Evolutionary conservation across 768 basidiomycete genomes (phyloP).

Genomic region (Lactarius vividus): DNA sequence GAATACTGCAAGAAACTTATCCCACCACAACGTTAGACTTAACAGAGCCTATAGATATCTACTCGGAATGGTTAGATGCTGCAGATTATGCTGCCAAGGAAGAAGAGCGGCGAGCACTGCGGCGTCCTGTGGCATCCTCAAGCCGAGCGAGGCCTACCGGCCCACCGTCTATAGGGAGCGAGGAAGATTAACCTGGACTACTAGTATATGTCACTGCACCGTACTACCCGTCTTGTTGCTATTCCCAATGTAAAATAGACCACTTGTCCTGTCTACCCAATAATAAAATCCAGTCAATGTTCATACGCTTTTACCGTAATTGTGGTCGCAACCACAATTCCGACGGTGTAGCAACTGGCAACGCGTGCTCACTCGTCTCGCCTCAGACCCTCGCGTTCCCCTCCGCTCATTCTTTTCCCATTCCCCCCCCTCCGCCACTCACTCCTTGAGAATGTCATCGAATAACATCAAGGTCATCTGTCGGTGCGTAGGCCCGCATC

Average conservation of each 20-base stretch:
- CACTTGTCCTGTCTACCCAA: background rate
- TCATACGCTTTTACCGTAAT: conserved; percentile 11
- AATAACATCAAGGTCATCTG: conserved; percentile 99
- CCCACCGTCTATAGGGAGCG: conserved; percentile 40
- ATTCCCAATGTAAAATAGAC: conserved; percentile 13
- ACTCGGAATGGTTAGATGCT: conserved; percentile 90
- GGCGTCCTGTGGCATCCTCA: conserved; percentile 56
- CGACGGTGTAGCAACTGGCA: background rate
- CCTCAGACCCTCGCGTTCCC: conserved; percentile 9
- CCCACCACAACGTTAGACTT: conserved; percentile 50
- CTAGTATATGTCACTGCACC: background rate
- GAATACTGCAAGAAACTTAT: conserved; percentile 26
- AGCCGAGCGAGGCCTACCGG: conserved; percentile 40
- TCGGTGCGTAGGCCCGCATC: conserved; percentile 61
- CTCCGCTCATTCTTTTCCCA: conserved; percentile 10
- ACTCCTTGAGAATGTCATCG: conserved; percentile 46
- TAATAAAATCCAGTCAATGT: conserved; percentile 18
- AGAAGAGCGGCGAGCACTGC: conserved; percentile 41
- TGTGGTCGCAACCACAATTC: conserved; percentile 19
- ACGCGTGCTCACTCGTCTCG: conserved; percentile 12
- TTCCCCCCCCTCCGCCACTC: background rate
- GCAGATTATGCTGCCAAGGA: conserved; percentile 78
- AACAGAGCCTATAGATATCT: conserved; percentile 85
- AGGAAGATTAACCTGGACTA: conserved; percentile 40
- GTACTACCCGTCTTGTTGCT: background rate